Conservation (phyloP, 2,329 filamentous ascomycete genomes). For the Leptosphaerulina australis region DNA sequence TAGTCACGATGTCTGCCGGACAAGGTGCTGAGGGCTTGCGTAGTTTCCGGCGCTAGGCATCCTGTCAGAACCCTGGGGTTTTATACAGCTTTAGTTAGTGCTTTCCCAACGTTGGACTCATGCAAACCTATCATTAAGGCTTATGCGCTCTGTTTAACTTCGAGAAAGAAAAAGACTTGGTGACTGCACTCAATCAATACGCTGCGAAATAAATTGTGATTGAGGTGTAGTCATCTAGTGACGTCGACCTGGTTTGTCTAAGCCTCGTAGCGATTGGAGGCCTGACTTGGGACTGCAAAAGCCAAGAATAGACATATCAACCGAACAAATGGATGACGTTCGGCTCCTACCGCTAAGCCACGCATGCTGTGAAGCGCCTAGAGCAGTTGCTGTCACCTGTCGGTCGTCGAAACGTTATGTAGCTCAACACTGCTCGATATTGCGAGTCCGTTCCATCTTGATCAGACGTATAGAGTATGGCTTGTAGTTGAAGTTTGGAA, state of each 20-base stretch:
- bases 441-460: not conserved
- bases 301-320: conserved; percentile 9
- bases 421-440: not conserved
- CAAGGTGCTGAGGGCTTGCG: conserved; percentile 3
- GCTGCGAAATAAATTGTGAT: not conserved
- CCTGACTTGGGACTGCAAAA: conserved; percentile 6
- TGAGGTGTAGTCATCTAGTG: not conserved
- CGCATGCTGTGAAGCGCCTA: not conserved
- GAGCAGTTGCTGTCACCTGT: not conserved
- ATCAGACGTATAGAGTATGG: too few relatives aligned
- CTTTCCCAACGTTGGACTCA: not conserved
- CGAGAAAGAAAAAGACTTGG: not conserved
- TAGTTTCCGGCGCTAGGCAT: conserved; percentile 13
- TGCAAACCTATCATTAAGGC: not conserved
- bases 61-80: conserved; percentile 4
- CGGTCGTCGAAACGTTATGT: not conserved
- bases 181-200: not conserved
- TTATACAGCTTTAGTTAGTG: conserved; percentile 6
- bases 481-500: not conserved
- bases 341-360: conserved; percentile 15
- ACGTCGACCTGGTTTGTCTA: not conserved
- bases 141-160: not conserved
- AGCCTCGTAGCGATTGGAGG: conserved; percentile 6
- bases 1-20: not conserved
- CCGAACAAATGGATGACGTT: conserved; percentile 1